Conservation (phyloP, 2,329 filamentous ascomycete genomes). For the Fusarium drepaniforme region DNA sequence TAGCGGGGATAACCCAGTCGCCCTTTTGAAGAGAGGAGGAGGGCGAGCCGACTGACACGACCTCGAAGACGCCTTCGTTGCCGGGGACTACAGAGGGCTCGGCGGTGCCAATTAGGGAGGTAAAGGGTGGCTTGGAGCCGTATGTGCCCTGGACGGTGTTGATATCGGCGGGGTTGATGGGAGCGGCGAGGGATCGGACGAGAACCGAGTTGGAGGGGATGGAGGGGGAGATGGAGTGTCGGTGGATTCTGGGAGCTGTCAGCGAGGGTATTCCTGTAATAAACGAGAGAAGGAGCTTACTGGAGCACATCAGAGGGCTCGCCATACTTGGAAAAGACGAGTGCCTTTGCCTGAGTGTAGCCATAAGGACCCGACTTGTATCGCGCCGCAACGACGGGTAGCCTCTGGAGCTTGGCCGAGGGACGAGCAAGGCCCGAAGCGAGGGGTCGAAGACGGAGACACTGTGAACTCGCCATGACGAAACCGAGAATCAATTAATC, state of each 20-base stretch:
- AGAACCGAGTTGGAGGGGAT: slow-evolving; percentile 76
- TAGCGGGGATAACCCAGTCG: slow-evolving; percentile 94
- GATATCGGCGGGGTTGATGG: slow-evolving; percentile 97
- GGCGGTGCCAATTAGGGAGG: slow-evolving; percentile 79
- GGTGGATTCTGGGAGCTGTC: slow-evolving; percentile 67
- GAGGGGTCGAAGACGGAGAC: slow-evolving; percentile 39
- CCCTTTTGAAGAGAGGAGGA: slow-evolving; percentile 72
- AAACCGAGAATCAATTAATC: neutral
- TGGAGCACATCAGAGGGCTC: slow-evolving; percentile 78
- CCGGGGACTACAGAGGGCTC: slow-evolving; percentile 83
- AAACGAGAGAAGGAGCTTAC: slow-evolving; percentile 53
- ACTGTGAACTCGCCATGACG: slow-evolving; percentile 42
- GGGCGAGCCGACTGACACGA: slow-evolving; percentile 75
- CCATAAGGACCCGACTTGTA: slow-evolving; percentile 76
- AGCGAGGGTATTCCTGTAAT: neutral
- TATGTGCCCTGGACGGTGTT: slow-evolving; percentile 99
- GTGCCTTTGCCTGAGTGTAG: slow-evolving; percentile 87
- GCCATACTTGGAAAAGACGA: slow-evolving; percentile 80
- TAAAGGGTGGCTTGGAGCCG: slow-evolving; percentile 85
- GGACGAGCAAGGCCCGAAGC: slow-evolving; percentile 37
- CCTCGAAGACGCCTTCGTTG: slow-evolving; percentile 95
- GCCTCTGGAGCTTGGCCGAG: slow-evolving; percentile 31
- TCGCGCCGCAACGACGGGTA: slow-evolving; percentile 51
- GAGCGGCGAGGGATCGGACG: slow-evolving; percentile 87
- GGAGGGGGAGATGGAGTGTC: slow-evolving; percentile 81